Conservation (phyloP, 306 rosid species). For the Prunus fruticosa region DNA sequence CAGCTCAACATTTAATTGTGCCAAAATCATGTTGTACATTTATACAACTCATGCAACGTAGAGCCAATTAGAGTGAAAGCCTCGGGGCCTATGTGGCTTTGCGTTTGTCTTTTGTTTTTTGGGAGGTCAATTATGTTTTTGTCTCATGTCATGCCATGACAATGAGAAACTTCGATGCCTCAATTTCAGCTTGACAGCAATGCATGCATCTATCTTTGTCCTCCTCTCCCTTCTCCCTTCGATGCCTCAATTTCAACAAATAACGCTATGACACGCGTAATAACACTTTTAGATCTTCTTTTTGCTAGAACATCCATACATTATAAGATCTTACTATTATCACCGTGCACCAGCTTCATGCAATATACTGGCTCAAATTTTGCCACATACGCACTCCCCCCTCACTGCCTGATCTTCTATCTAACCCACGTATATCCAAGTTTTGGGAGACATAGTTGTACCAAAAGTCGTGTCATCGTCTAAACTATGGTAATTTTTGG, state of each 20-base stretch:
- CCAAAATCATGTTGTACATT: too few relatives aligned
- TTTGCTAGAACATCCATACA: neutral
- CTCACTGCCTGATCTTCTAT: too few relatives aligned
- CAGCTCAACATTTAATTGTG: too few relatives aligned
- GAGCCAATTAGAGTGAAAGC: too few relatives aligned
- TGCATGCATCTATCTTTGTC: conserved; percentile 13
- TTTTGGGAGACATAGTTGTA: neutral
- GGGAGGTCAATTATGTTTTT: neutral
- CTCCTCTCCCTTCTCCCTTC: neutral
- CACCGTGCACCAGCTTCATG: neutral
- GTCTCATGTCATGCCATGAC: conserved; percentile 27
- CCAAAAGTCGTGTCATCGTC: conserved; percentile 1
- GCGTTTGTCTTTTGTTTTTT: conserved; percentile 1
- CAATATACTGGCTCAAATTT: neutral
- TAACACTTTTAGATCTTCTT: neutral
- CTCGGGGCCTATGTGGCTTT: conserved; percentile 17
- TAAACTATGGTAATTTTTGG: conserved; percentile 2
- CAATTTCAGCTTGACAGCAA: conserved; percentile 25
- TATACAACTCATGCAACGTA: too few relatives aligned
- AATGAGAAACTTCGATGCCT: conserved; percentile 32
- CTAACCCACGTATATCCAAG: neutral
- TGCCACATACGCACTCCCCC: neutral
- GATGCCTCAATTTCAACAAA: too few relatives aligned
- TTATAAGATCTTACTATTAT: neutral
- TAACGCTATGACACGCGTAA: too few relatives aligned